phyloP scores from a whole-genome alignment of 208 protist genomes.

The Willaertia magna region DNA sequence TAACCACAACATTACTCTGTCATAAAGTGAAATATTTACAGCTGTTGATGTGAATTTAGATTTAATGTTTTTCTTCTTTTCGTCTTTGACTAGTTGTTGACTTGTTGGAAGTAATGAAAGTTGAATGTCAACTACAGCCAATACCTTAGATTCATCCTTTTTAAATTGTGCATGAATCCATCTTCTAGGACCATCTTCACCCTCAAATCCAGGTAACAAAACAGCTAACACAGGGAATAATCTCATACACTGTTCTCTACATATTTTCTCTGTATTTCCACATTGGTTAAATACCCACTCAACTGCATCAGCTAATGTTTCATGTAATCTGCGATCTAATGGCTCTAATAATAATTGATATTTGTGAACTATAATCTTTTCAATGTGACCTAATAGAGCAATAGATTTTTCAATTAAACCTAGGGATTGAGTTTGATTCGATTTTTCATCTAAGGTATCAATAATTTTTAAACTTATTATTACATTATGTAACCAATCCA shows the following conservation, averaged over 20 bases:
- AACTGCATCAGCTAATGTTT: slow-evolving; percentile 26
- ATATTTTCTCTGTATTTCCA: slow-evolving; percentile 15
- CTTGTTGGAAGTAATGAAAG: background rate
- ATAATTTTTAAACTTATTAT: slow-evolving; percentile 30
- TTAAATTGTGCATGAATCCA: background rate
- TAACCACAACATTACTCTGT: background rate
- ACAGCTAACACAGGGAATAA: slow-evolving; percentile 26
- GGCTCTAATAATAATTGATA: slow-evolving; percentile 14
- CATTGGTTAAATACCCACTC: slow-evolving; percentile 37
- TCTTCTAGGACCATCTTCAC: slow-evolving; percentile 11
- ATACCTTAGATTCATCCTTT: background rate
- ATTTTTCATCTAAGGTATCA: slow-evolving; percentile 4
- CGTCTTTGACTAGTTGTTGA: background rate
- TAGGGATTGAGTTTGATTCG: background rate
- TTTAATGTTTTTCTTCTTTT: background rate
- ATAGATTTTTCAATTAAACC: slow-evolving; percentile 7
- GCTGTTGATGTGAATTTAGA: background rate
- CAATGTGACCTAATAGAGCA: background rate
- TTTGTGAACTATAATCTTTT: slow-evolving; percentile 21
- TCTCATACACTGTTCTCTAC: slow-evolving; percentile 24
- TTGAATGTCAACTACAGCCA: background rate
- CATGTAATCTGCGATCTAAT: slow-evolving; percentile 21
- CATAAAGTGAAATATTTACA: background rate
- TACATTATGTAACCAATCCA: slow-evolving; percentile 36
- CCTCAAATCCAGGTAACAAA: slow-evolving; percentile 13